Base-by-base conservation (phyloP, 352 stramenopile genomes). In the Salisapilia sapeloensis region DNA sequence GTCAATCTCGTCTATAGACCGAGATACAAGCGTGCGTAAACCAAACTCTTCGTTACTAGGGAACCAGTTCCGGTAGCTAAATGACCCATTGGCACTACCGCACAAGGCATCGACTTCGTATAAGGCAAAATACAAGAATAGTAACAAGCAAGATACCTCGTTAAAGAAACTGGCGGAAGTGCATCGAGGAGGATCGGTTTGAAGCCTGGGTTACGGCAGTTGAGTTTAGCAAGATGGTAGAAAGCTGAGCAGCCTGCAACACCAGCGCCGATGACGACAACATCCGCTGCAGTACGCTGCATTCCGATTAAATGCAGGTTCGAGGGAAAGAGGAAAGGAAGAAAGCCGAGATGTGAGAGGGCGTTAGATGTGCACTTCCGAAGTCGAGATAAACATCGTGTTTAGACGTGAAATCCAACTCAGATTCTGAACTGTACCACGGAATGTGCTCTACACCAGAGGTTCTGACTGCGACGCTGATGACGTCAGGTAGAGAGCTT, bases 51-150 rank as follows among this genome's bases (percentile, higher is more conserved):
- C 62, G 1, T 76, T 53, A 24, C 65, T 77, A 11, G 70, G 65
- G 46, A 81, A 85, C 70, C 70, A 85, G 45, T 85, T 80, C 50
- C 70, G 65, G 39, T 85, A 85, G 48, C 64, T 80, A 32, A 82
- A 85, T 33, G 69, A 80, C 2, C 69, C 69, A 48, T 80, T 80
- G 6, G 64, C 65, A 45, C 69, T 66, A 21, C 11, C 16, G 32
- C n/a, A 38, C 20, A 5, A 25, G 24, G 16, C 24, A 32, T 13
- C 1, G 13, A 13, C 24, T 10, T 10, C 13, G 24, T 13, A 28
- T 12, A 28, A 28, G 13, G 24, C 10, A 28, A 36, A 8, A 14
- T 5, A 36, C 4, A 32, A 6, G 22, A 1, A 42, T 22, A 17
- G 9, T n/a, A 15, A 6, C 5, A 23, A 15, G 0, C 29, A 19